These are phyloP conservation scores for Asterella californica DNA, from an alignment of 225 moss, liverwort and hornwort species.

Conservation along the genomic window DNA sequence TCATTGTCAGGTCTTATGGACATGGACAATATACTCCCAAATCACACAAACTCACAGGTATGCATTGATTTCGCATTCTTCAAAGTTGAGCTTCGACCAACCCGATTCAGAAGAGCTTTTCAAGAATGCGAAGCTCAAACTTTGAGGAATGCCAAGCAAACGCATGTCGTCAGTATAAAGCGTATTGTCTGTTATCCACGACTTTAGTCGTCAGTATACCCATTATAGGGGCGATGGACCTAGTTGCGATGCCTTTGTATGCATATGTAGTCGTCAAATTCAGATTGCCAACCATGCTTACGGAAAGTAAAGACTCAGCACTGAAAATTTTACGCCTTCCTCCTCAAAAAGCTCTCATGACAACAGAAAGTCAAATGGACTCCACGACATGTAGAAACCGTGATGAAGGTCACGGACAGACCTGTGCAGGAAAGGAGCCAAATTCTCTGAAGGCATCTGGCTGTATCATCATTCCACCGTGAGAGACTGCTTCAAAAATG, in stretches of 20 bases:
- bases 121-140: too few species aligned
- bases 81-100: too few species aligned
- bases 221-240: not conserved
- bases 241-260: not conserved
- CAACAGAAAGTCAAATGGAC: not conserved
- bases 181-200: too few species aligned
- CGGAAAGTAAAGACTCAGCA: not conserved
- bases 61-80: too few species aligned
- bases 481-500: slow-evolving; percentile 67
- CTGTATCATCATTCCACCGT: slow-evolving; percentile 61
- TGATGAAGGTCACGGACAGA: slow-evolving; percentile 8
- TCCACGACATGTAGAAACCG: not conserved
- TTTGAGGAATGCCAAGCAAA: too few species aligned
- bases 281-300: not conserved
- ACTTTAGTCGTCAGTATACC: not conserved
- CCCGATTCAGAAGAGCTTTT: too few species aligned
- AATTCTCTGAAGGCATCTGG: slow-evolving; percentile 64
- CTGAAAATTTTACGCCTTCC: not conserved
- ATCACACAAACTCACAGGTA: too few species aligned
- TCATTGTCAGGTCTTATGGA: not conserved
- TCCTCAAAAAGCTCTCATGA: not conserved
- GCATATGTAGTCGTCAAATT: not conserved
- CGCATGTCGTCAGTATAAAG: too few species aligned
- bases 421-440: slow-evolving; percentile 50
- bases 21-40: not conserved